Percentiles rank a stretch among this genome's conserved stretches.
Evolutionary conservation across 1,284 basidiomycete genomes (phyloP).

Genomic region (Cryptococcus sp.): DNA sequence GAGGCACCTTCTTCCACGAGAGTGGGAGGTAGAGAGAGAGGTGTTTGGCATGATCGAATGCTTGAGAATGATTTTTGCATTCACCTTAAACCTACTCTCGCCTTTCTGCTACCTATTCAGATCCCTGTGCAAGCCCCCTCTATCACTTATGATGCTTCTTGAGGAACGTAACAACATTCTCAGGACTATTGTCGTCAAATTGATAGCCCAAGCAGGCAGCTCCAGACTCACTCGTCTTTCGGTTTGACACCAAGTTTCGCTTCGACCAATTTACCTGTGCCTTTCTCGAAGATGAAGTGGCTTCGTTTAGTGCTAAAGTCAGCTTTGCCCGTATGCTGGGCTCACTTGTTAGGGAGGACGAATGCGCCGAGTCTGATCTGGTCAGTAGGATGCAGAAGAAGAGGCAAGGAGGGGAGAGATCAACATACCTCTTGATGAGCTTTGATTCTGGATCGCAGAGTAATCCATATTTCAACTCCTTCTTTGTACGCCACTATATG

Average conservation of each 20-base stretch:
- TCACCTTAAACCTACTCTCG: too few species aligned
- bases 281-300: slow-evolving; percentile 85
- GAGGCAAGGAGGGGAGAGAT: not conserved
- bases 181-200: slow-evolving; percentile 12
- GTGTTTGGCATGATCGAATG: too few species aligned
- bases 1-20: too few species aligned
- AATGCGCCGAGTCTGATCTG: slow-evolving; percentile 63
- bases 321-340: not conserved
- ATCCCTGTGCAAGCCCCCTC: not conserved
- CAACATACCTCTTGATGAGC: slow-evolving; percentile 60
- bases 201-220: not conserved
- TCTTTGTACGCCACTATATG: slow-evolving; percentile 52
- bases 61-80: too few species aligned
- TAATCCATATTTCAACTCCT: slow-evolving; percentile 74
- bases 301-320: slow-evolving; percentile 65
- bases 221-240: slow-evolving; percentile 53
- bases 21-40: too few species aligned
- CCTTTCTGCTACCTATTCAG: too few species aligned
- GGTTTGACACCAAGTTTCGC: slow-evolving; percentile 79
- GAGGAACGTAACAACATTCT: slow-evolving; percentile 28
- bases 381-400: not conserved
- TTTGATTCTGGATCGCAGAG: slow-evolving; percentile 79
- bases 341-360: slow-evolving; percentile 58
- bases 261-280: slow-evolving; percentile 71
- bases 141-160: slow-evolving; percentile 24